A percentile compares a stretch with the other conserved stretches of the same genome.
phyloP scores from a whole-genome alignment of 352 stramenopile genomes.

The Globisporangium yorkense region DNA sequence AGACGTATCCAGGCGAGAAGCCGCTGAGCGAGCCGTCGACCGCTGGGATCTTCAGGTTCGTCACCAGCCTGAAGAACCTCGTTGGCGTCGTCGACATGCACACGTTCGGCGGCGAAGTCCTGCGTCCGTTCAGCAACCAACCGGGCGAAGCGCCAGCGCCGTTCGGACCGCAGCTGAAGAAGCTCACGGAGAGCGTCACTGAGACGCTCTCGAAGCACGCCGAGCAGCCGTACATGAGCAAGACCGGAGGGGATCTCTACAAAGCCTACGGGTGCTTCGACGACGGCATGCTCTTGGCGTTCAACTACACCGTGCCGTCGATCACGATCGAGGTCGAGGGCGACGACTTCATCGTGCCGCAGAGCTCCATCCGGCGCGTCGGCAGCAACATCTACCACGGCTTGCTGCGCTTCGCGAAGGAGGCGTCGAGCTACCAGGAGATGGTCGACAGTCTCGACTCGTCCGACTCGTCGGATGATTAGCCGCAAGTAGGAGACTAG shows the following conservation, averaged over 20 bases:
- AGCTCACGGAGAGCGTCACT: slow-evolving; percentile 36
- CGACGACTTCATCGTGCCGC: slow-evolving; percentile 52
- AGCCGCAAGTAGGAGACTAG: no score
- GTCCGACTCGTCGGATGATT: neutral
- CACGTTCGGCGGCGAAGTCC: slow-evolving; percentile 44
- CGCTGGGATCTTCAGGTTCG: slow-evolving; percentile 43
- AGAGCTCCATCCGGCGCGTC: slow-evolving; percentile 52
- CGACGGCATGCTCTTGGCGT: slow-evolving; percentile 49
- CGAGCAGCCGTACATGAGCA: slow-evolving; percentile 38
- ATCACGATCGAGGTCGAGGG: slow-evolving; percentile 72
- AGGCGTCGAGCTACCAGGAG: slow-evolving; percentile 34
- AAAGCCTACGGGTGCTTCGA: slow-evolving; percentile 67
- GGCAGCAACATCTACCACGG: slow-evolving; percentile 51
- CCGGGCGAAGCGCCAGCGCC: slow-evolving; percentile 27
- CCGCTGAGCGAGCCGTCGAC: slow-evolving; percentile 58
- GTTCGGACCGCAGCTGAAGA: slow-evolving; percentile 43
- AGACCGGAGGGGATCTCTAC: slow-evolving; percentile 53
- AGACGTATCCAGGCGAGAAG: slow-evolving; percentile 53
- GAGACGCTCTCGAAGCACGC: slow-evolving; percentile 37
- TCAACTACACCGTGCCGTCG: slow-evolving; percentile 55
- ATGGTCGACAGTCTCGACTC: neutral
- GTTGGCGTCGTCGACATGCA: slow-evolving; percentile 64
- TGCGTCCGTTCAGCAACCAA: slow-evolving; percentile 63
- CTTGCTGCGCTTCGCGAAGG: slow-evolving; percentile 48
- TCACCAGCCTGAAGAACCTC: slow-evolving; percentile 34